phyloP scores from a whole-genome alignment of 2,329 filamentous ascomycete genomes.

The Epichloe elymi region DNA sequence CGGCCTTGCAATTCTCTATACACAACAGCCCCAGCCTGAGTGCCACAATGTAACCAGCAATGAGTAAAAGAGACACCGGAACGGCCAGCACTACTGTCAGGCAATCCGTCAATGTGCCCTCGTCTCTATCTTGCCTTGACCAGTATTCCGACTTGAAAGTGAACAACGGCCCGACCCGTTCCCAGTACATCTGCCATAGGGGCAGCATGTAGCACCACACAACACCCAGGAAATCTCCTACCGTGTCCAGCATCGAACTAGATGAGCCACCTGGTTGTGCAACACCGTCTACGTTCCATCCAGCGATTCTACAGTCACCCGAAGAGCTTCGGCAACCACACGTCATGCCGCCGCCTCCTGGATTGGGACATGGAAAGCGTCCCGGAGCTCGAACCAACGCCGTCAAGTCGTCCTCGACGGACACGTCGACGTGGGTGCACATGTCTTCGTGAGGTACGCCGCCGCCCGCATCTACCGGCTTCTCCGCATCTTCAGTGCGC shows the following conservation, averaged over 20 bases:
- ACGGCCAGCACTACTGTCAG: constrained; percentile 14
- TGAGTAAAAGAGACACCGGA: constrained; percentile 14
- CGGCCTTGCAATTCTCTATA: constrained; percentile 8
- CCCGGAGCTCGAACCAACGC: constrained; percentile 12
- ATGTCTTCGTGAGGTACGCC: not conserved
- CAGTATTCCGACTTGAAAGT: constrained; percentile 23
- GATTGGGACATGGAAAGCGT: constrained; percentile 15
- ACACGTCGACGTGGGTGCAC: not conserved
- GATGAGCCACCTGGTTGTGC: not conserved
- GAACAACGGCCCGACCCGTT: constrained; percentile 25
- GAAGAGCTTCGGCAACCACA: constrained; percentile 12
- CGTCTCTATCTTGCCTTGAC: constrained; percentile 12
- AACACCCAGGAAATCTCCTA: not conserved
- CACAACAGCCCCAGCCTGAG: constrained; percentile 13
- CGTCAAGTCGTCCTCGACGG: constrained; percentile 4
- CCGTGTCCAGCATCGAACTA: not conserved
- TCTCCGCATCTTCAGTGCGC: not conserved
- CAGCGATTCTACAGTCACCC: not conserved
- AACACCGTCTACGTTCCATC: not conserved
- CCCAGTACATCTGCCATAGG: constrained; percentile 19
- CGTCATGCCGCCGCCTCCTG: constrained; percentile 17
- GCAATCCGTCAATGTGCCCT: constrained; percentile 13
- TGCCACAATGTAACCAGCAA: constrained; percentile 14
- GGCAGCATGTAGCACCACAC: constrained; percentile 5
- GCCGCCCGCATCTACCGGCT: not conserved